These are phyloP conservation scores for Astrothelium macrocarpum DNA, from an alignment of 495 filamentous ascomycete species.

Conservation along the genomic window DNA sequence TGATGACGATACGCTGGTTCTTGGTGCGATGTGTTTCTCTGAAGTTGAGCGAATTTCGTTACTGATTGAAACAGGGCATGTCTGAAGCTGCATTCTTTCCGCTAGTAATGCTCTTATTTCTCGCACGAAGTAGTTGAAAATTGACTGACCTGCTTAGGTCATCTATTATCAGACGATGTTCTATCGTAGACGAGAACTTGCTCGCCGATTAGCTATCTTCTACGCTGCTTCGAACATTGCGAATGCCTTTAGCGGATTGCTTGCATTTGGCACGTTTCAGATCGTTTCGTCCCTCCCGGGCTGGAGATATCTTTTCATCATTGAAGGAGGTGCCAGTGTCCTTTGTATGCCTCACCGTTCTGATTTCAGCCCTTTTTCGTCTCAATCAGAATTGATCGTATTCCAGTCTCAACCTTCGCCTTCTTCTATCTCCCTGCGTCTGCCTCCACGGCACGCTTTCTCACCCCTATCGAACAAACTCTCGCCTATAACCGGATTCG, in stretches of 20 bases:
- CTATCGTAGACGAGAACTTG: slow-evolving; percentile 68
- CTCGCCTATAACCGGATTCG: slow-evolving; percentile 66
- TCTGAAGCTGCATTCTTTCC: slow-evolving; percentile 68
- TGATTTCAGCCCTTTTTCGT: slow-evolving; percentile 25
- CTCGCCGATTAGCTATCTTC: slow-evolving; percentile 65
- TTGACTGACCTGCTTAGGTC: not conserved
- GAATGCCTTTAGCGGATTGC: slow-evolving; percentile 61
- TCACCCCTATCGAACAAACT: slow-evolving; percentile 54
- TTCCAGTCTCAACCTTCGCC: slow-evolving; percentile 48
- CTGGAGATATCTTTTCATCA: slow-evolving; percentile 72
- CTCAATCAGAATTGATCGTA: not conserved
- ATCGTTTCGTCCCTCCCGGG: slow-evolving; percentile 37
- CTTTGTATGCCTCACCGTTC: slow-evolving; percentile 28
- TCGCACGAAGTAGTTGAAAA: not conserved
- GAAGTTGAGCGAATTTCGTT: not conserved
- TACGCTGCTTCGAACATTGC: slow-evolving; percentile 69
- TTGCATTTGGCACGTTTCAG: slow-evolving; percentile 69
- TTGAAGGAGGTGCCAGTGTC: slow-evolving; percentile 58
- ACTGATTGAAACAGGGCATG: slow-evolving; percentile 41
- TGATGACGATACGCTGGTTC: slow-evolving; percentile 48
- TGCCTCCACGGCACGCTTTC: slow-evolving; percentile 53
- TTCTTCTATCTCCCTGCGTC: slow-evolving; percentile 60
- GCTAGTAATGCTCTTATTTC: slow-evolving; percentile 40
- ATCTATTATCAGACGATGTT: slow-evolving; percentile 53
- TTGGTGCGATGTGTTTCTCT: slow-evolving; percentile 21